phyloP scores from a whole-genome alignment of 1,284 basidiomycete genomes.

The Calocybe gambosa region DNA sequence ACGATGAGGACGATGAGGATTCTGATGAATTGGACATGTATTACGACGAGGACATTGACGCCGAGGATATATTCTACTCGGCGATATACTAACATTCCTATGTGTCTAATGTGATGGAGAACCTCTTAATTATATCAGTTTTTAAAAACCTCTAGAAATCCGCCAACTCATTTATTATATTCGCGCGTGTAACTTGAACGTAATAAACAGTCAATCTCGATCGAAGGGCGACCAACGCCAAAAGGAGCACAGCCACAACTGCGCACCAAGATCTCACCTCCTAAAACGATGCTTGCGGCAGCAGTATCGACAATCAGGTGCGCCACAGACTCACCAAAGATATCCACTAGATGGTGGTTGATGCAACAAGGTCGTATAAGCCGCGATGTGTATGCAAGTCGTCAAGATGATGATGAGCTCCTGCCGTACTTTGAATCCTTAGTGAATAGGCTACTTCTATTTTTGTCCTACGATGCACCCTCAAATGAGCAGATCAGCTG shows the following conservation, averaged over 20 bases:
- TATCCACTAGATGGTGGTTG: not conserved
- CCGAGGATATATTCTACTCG: not conserved
- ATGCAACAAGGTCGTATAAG: too few relatives aligned
- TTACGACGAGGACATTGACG: conserved; percentile 6
- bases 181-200: too few relatives aligned
- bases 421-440: too few relatives aligned
- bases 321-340: not conserved
- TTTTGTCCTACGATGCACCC: not conserved
- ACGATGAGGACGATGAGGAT: conserved; percentile 17
- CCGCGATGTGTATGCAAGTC: too few relatives aligned
- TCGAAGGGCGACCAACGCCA: not conserved
- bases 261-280: not conserved
- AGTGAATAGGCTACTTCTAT: not conserved
- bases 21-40: conserved; percentile 20
- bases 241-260: not conserved
- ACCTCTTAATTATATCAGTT: too few relatives aligned
- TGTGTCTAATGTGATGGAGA: too few relatives aligned
- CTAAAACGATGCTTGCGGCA: not conserved
- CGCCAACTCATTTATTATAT: too few relatives aligned
- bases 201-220: not conserved
- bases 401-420: not conserved
- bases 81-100: not conserved
- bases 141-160: too few relatives aligned
- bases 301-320: not conserved
- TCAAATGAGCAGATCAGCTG: not conserved